A percentile compares a stretch with the other conserved stretches of the same genome.
phyloP scores from a whole-genome alignment of 805 yeast species.

The Helenozyma rhizophorensis region DNA sequence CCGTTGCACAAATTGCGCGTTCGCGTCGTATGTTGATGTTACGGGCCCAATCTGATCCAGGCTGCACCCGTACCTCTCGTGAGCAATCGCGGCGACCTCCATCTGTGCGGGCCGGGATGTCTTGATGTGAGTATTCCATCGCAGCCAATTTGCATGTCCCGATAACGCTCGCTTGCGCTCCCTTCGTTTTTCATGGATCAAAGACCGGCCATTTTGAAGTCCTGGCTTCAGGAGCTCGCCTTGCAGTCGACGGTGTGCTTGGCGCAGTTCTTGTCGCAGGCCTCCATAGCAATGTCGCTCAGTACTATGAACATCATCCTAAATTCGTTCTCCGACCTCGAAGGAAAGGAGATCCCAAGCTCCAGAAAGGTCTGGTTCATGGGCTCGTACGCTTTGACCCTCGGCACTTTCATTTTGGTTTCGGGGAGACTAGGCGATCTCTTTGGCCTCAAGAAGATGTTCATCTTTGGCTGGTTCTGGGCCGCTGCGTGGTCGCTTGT shows the following conservation, averaged over 20 bases:
- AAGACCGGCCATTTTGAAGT: slow-evolving; percentile 8
- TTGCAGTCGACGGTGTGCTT: slow-evolving; percentile 10
- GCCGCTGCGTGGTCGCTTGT: slow-evolving; percentile 54
- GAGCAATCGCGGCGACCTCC: too few species aligned
- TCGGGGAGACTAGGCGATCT: slow-evolving; percentile 73
- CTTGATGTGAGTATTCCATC: too few species aligned
- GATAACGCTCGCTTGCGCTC: too few species aligned
- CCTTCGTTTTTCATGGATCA: slow-evolving; percentile 4
- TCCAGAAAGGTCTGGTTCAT: slow-evolving; percentile 45
- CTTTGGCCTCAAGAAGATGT: slow-evolving; percentile 55
- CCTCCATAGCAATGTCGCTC: slow-evolving; percentile 34
- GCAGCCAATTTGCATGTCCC: too few species aligned
- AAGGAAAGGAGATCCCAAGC: slow-evolving; percentile 3
- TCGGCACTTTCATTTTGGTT: slow-evolving; percentile 67
- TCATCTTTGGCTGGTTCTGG: slow-evolving; percentile 55
- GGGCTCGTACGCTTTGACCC: slow-evolving; percentile 66
- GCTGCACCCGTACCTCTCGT: too few species aligned
- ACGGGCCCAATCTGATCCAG: too few species aligned
- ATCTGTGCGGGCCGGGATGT: too few species aligned
- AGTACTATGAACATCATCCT: slow-evolving; percentile 34
- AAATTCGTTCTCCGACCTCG: slow-evolving; percentile 20
- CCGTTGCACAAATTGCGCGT: too few species aligned
- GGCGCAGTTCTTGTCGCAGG: slow-evolving; percentile 37
- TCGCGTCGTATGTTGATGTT: too few species aligned
- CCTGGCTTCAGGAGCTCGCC: slow-evolving; percentile 10